Base-by-base conservation (phyloP, 179 eudicot genomes). In the Monotropa hypopitys region DNA sequence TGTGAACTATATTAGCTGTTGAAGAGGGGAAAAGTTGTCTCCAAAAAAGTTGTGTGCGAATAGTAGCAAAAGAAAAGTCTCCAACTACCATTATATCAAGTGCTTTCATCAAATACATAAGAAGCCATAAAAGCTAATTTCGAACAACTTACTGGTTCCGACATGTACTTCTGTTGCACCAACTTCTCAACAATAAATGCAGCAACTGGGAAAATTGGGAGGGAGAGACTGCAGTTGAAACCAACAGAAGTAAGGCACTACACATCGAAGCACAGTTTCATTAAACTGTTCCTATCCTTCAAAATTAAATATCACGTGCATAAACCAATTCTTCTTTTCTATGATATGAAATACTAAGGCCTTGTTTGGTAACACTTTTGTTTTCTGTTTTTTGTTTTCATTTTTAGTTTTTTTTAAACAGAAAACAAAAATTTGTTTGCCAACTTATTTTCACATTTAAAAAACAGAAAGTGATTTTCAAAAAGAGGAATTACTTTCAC, bases 181-280 rank as follows among this genome's bases (percentile, higher is more conserved):
- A 86, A 57, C 83, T 90, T 89, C 81, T 95, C 99, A 46, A 90
- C 91, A 78, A 87, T 26, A 84, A 89, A 95, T 32, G 97, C 90
- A 81, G 89, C 86, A 78, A 90, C 77, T 1, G 97, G 94, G 75
- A 91, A 90, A 32, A 90, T 35, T 38, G 91, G 91, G 47, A 92
- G 96, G 68, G 89, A 83, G 23, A 95, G 84, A 81, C 99, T 95
- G 92, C 83, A 82, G 47, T 45, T 28, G 13, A 79, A 62, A 73
- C 54, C 70, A 73, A 18, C 70, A 56, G 59, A 38, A 51, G 66
- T 16, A 47, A 83, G 43, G 3, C 38, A 57, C 74, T 66, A 45
- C 20, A 42, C n/a, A 63, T 62, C 50, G 76, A 79, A 35, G 21
- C 73, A 23, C 57, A 33, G 47, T 42, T 74, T 40, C 74, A 74